A percentile compares a stretch with the other conserved stretches of the same genome.
Evolutionary conservation across 139 green algal genomes (phyloP).

Genomic region (Parachlorella kessleri): DNA sequence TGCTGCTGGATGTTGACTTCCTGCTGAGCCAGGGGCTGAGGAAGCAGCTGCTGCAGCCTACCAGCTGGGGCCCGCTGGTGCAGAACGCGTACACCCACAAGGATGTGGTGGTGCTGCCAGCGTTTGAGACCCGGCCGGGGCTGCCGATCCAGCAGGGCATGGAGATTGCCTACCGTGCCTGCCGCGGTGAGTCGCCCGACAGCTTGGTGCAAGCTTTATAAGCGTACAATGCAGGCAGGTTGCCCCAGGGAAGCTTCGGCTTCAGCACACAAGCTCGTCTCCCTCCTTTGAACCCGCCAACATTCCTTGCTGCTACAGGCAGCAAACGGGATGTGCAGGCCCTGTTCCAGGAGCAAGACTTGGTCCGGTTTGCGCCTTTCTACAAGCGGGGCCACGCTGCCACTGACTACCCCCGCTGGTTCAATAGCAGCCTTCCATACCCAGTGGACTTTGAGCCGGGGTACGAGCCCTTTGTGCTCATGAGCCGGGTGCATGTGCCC

Average conservation of each 20-base stretch:
- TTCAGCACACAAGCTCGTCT: too few species aligned
- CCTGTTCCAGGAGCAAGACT: too few species aligned
- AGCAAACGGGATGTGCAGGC: too few species aligned
- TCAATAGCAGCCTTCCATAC: constrained; percentile 23
- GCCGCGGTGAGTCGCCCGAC: neutral
- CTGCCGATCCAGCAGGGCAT: constrained; percentile 4
- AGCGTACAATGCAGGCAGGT: too few species aligned
- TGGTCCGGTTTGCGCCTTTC: neutral
- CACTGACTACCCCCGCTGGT: constrained; percentile 42
- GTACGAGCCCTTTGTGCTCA: constrained; percentile 52
- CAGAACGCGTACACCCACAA: neutral
- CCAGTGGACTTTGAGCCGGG: constrained; percentile 29
- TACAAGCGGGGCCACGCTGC: neutral
- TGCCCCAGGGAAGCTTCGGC: too few species aligned
- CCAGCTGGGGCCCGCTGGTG: constrained; percentile 16
- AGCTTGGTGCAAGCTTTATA: constrained; percentile 18
- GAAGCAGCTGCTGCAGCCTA: constrained; percentile 18
- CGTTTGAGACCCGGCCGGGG: constrained; percentile 30
- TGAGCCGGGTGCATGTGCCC: constrained; percentile 27
- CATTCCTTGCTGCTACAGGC: too few species aligned
- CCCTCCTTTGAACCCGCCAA: too few species aligned
- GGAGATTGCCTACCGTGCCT: constrained; percentile 6
- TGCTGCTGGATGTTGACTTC: constrained; percentile 49
- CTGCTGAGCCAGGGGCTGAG: constrained; percentile 28
- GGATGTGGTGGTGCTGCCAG: constrained; percentile 42